Evolutionary conservation across 2,329 filamentous ascomycete species (phyloP), one percentile per base, ranked within the genome.

Genomic region (Sclerotinia spermophila): DNA sequence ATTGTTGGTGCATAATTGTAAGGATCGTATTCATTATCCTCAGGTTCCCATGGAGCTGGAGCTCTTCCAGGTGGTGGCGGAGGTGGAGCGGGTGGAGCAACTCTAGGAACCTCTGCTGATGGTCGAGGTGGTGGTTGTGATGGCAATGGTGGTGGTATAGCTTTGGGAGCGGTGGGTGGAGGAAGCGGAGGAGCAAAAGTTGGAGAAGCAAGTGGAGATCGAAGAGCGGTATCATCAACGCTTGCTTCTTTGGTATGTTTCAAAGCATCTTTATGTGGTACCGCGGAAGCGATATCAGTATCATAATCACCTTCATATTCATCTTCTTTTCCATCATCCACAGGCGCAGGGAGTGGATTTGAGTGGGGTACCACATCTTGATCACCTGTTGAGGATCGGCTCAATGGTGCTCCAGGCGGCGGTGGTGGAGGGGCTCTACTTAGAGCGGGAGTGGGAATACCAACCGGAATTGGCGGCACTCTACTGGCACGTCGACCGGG

Each of bases 301-400:
- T 98, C 96, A 79, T 98, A 98, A 78, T 98, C 96, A 10, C 95
- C 96, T 79, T 99, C 96, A 78, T 98, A 98, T 78, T 97, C 95
- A 0, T 93, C 96, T 45, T 93, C 86, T 77, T 96, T 94, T 71
- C 92, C 93, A 71, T 91, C 90, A 38, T 89, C 90, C 21, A 90
- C 90, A 55, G 86, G 82, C 59, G 82, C 86, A 72, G 83, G 83
- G 71, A 82, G 80, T 15, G 77, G 75, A 17, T 81, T 81, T 69
- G 82, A 81, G 24, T 85, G 82, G 19, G 83, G 81, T 17, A 82
- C 75, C 2, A 79, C 76, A 62, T 82, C 82, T 68, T 83, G 84
- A 74, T 90, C 87, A 62, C 83, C 82, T 2, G 89, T 90, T 10
- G 89, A 87, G 73, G 86, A 84, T 73, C 88, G 86, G 73, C 86